Base-by-base conservation (phyloP, 2,329 filamentous ascomycete genomes). In the Periconia macrospinosa region DNA sequence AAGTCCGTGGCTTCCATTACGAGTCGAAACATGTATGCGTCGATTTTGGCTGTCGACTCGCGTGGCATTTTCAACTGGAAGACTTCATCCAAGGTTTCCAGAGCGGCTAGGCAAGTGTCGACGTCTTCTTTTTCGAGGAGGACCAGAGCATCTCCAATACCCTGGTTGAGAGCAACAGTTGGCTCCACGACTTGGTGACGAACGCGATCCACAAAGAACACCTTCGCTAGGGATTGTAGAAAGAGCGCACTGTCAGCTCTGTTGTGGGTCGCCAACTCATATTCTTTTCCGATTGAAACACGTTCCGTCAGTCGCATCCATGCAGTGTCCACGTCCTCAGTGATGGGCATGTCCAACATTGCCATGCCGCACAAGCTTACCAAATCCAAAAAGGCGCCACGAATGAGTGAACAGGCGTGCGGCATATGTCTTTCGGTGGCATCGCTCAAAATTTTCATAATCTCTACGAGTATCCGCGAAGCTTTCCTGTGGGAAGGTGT, bases 331-430 rank as follows among this genome's bases (percentile, higher is more conserved):
- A 60, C 56, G 1, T 62, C 52, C 14, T 53, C 30, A 14, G 56
- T 49, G 51, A 65, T 60, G 55, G 57, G 20, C 49, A 58, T 52
- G 57, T 64, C 49, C 3, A 66, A 52, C 18, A 67, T 55, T 7
- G 60, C 37, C 53, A 64, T 58, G 3, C 64, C 66, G 42, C 66
- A 71, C 1, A 66, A 49, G 50, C 61, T 67, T 20, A 70, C 48
- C 14, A 76, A 55, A 41, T 77, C 75, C 2, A 76, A 56, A 45
- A 73, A 74, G 7, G 71, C 69, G 3, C 69, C 63, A 53, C 66
- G 67, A 8, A 69, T 66, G 23, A 75, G 65, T 1, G 70, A 59
- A 47, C 74, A 77, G 10, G 65, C 7, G 49, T 11, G 1, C 44
- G 50, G 33, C 65, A 70, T 30, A n/a, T 48, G 35, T 17, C 20